These are phyloP conservation scores for Colletotrichum sp. DNA, from an alignment of 2,329 filamentous ascomycete species.

Conservation along the genomic window DNA sequence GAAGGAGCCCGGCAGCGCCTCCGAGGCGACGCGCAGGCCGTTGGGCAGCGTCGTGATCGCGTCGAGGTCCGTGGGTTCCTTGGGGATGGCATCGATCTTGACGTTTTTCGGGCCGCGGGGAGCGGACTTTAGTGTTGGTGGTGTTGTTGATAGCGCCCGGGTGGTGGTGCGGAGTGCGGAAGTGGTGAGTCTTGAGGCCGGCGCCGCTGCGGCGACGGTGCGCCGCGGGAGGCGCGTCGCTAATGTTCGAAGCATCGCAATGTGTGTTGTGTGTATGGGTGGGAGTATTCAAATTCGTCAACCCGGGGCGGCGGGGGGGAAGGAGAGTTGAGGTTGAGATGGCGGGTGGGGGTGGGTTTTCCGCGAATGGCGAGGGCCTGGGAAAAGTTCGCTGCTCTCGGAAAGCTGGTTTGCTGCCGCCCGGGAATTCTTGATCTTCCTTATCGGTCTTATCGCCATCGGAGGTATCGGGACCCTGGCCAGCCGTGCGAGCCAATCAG, in stretches of 20 bases:
- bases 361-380: background rate
- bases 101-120: background rate
- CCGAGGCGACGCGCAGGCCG: conserved; percentile 92
- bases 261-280: background rate
- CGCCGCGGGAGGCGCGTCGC: conserved; percentile 22
- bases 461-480: background rate
- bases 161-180: background rate
- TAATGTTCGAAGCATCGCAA: conserved; percentile 22
- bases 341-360: background rate
- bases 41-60: conserved; percentile 88
- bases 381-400: conserved; percentile 13
- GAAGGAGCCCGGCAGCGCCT: conserved; percentile 93
- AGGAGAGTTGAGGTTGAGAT: background rate
- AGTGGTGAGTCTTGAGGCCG: background rate
- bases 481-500: background rate
- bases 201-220: background rate
- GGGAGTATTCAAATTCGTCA: background rate
- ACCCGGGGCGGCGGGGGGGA: background rate
- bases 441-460: conserved; percentile 18
- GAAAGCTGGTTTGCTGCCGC: background rate
- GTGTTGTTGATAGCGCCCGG: conserved; percentile 12
- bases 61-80: conserved; percentile 84
- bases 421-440: background rate
- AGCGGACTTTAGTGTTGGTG: background rate
- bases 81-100: conserved; percentile 21